A percentile compares a stretch with the other conserved stretches of the same genome.
Evolutionary conservation across 2,329 filamentous ascomycete species (phyloP).

Genomic region (Lecanicillium sp.): DNA sequence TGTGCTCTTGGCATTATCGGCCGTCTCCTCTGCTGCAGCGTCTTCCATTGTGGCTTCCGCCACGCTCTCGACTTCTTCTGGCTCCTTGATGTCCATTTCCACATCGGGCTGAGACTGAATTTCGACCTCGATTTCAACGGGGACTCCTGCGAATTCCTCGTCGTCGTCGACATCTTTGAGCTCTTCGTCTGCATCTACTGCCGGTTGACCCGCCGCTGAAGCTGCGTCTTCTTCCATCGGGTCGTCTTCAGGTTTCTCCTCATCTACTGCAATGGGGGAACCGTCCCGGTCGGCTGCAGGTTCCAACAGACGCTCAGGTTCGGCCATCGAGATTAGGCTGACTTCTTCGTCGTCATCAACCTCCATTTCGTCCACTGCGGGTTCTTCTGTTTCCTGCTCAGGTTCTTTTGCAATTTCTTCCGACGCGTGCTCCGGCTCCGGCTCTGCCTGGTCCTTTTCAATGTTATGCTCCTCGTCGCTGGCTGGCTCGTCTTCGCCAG

Average conservation of each 20-base stretch:
- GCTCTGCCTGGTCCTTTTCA: neutral
- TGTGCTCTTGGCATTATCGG: neutral
- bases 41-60: neutral
- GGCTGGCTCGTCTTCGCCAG: neutral
- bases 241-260: neutral
- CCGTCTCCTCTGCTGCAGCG: neutral
- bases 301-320: neutral
- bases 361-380: slow-evolving; percentile 3
- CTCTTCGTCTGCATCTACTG: neutral
- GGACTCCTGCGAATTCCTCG: neutral
- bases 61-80: neutral
- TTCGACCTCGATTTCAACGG: neutral
- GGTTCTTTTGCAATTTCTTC: neutral
- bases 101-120: slow-evolving; percentile 7
- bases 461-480: neutral
- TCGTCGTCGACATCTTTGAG: neutral
- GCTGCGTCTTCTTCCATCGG: neutral
- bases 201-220: neutral
- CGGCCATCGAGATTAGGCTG: neutral
- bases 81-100: slow-evolving; percentile 5
- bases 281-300: neutral
- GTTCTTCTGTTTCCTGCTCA: neutral
- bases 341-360: neutral
- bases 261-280: neutral
- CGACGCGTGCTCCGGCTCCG: neutral